Evolutionary conservation across 2,329 filamentous ascomycete species (phyloP).

Genomic region (Hymenotorrendiella dingleyae): DNA sequence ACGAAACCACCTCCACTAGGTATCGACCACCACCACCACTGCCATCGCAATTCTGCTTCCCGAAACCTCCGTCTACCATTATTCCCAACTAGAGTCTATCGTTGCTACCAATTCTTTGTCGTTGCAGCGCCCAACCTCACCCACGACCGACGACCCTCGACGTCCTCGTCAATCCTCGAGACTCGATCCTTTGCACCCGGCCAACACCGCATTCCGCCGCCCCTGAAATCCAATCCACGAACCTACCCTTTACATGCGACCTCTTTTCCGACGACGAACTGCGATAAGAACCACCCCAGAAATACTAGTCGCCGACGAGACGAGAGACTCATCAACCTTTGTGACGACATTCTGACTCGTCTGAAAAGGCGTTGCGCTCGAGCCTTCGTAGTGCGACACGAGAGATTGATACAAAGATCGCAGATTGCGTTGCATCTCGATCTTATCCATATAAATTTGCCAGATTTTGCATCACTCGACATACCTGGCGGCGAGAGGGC

Average conservation of each 20-base stretch:
- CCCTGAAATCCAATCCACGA: not conserved
- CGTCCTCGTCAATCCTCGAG: not conserved
- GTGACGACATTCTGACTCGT: slow-evolving; percentile 18
- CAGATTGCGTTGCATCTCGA: slow-evolving; percentile 2
- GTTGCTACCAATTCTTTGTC: not conserved
- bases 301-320: not conserved
- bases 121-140: not conserved
- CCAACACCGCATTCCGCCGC: not conserved
- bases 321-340: not conserved
- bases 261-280: not conserved
- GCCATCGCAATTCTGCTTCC: slow-evolving; percentile 3
- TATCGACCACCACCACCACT: too few relatives aligned
- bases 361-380: slow-evolving; percentile 22
- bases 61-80: slow-evolving; percentile 7
- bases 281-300: not conserved
- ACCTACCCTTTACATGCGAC: not conserved
- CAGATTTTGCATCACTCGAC: too few relatives aligned
- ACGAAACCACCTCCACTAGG: not conserved
- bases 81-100: not conserved
- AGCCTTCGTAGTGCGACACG: slow-evolving; percentile 21
- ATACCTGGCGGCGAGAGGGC: slow-evolving; percentile 20
- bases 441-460: too few relatives aligned
- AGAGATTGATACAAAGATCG: slow-evolving; percentile 11
- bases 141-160: not conserved
- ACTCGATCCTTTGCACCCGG: not conserved